Percentiles rank a stretch among this genome's conserved stretches.
Conservation (phyloP, 345 rosid genomes). For the Citrus sinensis region DVS_A1.0 CM039162.1:31765001-31765500, state of each 20-base stretch:
- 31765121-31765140: slow-evolving; percentile 11
- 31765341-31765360: background rate
- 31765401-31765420: slow-evolving; percentile 52
- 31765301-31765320: slow-evolving; percentile 23
- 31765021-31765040: slow-evolving; percentile 37
- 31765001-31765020: slow-evolving; percentile 42
- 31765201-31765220: background rate
- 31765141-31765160: background rate
- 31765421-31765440: slow-evolving; percentile 54
- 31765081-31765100: slow-evolving; percentile 9
- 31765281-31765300: slow-evolving; percentile 23
- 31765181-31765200: slow-evolving; percentile 61
- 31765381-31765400: slow-evolving; percentile 11
- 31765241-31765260: slow-evolving; percentile 41
- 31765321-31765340: slow-evolving; percentile 1
- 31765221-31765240: background rate
- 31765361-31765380: slow-evolving; percentile 19
- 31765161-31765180: slow-evolving; percentile 16
- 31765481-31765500: slow-evolving; percentile 33
- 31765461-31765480: slow-evolving; percentile 21
- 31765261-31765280: slow-evolving; percentile 45
- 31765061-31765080: slow-evolving; percentile 28
- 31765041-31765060: slow-evolving; percentile 21
- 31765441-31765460: slow-evolving; percentile 24
- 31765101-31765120: slow-evolving; percentile 21